Base-by-base conservation (phyloP, 176 grass and related monocot genomes). In the Oryza glaberrima region DNA sequence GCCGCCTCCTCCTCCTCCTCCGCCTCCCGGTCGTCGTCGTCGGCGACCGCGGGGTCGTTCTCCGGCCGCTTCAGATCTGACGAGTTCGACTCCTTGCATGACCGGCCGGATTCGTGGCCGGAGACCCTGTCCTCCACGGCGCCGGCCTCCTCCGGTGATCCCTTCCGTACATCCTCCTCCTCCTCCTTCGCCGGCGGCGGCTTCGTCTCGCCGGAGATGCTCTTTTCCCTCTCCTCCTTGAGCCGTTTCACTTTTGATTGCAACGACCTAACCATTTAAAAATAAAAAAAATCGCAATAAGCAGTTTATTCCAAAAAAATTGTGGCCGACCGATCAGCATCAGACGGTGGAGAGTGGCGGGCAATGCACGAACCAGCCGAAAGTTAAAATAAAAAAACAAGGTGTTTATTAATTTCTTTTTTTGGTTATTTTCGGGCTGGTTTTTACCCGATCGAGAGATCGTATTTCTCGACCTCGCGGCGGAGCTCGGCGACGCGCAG, bases 51-150 rank as follows among this genome's bases (percentile, higher is more conserved):
- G 11, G 64, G 61, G 63, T 85, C 85, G 14, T 65, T 34, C 17
- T 11, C 83, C 23, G 76, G 78, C 60, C 69, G 52, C 78, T 94
- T 93, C 73, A 82, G 85, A 92, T 95, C 91, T 87, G 93, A 87
- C n/a, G 93, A 95, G 93, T 90, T 93, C 65, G 96, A 98, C 46
- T 94, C 89, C 84, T 91, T 89, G 89, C 91, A 93, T 11, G 96
- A 98, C 23, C 83, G 77, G 58, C 87, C 74, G 40, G 92, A 94
- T 45, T 79, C 88, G 56, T 81, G 87, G 68, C 86, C 81, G 60
- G 81, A 90, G 87, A 84, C 86, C 72, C 89, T 82, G 72, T 87
- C 67, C 45, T 77, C 81, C 1, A 49, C 75, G 38, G 10, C 83
- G 43, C 2, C 65, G 17, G 30, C 66, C 6, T 76, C 87, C 28